phyloP scores from a whole-genome alignment of 179 eudicot genomes.

The Silene noctiflora region DNA sequence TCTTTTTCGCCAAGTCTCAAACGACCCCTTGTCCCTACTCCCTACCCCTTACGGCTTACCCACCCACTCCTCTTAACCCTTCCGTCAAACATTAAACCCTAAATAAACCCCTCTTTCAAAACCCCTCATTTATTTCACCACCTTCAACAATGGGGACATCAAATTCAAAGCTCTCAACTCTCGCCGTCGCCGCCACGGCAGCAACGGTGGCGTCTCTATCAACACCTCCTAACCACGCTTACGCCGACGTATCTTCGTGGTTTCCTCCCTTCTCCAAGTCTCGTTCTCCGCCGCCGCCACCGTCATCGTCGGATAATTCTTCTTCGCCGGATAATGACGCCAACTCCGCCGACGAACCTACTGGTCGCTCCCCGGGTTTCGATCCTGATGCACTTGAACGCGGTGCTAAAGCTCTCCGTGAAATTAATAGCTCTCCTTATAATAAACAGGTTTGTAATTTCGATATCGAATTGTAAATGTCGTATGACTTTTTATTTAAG shows the following conservation, averaged over 20 bases:
- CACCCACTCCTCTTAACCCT: neutral
- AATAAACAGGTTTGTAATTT: constrained; percentile 51
- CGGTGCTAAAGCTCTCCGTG: constrained; percentile 73
- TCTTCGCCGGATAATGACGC: constrained; percentile 26
- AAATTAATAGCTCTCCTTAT: constrained; percentile 58
- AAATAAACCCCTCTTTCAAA: neutral
- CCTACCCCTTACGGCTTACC: no score
- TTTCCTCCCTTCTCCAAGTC: constrained; percentile 57
- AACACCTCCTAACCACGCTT: constrained; percentile 30
- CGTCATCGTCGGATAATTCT: constrained; percentile 19
- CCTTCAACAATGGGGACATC: constrained; percentile 35
- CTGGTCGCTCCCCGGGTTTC: constrained; percentile 44
- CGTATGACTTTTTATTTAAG: neutral
- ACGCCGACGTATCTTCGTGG: constrained; percentile 57
- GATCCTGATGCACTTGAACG: constrained; percentile 70
- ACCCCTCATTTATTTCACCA: neutral
- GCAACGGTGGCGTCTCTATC: constrained; percentile 46
- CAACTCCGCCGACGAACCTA: constrained; percentile 27
- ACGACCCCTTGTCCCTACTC: neutral
- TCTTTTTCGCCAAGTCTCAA: no score
- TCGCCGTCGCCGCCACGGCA: constrained; percentile 38
- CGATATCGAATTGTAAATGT: no score
- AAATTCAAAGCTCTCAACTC: constrained; percentile 30
- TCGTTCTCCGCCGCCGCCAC: constrained; percentile 15
- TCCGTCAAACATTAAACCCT: constrained; percentile 10